Percentiles rank a stretch among this genome's conserved stretches.
Conservation (phyloP, 352 stramenopile genomes). For the Pythium grandisporangium region DNA sequence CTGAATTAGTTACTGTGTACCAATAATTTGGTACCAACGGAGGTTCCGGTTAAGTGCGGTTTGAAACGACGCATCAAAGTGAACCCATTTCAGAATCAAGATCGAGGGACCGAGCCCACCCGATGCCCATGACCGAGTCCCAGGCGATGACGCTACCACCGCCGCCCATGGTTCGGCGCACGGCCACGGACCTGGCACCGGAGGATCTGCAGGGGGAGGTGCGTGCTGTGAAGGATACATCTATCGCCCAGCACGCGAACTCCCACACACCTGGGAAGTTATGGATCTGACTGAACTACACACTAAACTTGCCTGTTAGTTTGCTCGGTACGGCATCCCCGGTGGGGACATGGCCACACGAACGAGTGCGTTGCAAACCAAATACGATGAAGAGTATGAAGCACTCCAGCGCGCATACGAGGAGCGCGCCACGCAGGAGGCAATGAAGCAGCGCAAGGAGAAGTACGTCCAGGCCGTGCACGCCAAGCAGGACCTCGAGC, state of each 20-base stretch:
- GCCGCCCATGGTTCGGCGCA: slow-evolving; percentile 21
- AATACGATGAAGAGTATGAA: slow-evolving; percentile 60
- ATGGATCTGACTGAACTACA: no score
- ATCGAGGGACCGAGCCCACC: no score
- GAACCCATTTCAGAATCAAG: no score
- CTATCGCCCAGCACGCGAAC: neutral
- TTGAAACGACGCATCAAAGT: no score
- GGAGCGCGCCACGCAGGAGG: slow-evolving; percentile 18
- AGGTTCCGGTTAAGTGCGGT: no score
- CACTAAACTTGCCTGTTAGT: slow-evolving; percentile 24
- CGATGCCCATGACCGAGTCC: no score
- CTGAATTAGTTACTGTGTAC: no score
- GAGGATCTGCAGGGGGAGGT: slow-evolving; percentile 64
- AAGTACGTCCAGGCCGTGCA: slow-evolving; percentile 30
- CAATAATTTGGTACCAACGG: no score
- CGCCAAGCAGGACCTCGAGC: slow-evolving; percentile 25
- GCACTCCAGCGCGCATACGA: slow-evolving; percentile 22
- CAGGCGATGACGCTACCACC: no score
- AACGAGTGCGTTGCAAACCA: slow-evolving; percentile 34
- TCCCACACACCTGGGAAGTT: neutral
- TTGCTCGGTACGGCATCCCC: slow-evolving; percentile 37
- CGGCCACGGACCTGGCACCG: slow-evolving; percentile 29
- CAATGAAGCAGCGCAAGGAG: slow-evolving; percentile 37
- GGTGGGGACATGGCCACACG: slow-evolving; percentile 28
- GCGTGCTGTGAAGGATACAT: neutral